phyloP scores from a whole-genome alignment of 1,284 basidiomycete genomes.

The Ustilago sp. region DNA sequence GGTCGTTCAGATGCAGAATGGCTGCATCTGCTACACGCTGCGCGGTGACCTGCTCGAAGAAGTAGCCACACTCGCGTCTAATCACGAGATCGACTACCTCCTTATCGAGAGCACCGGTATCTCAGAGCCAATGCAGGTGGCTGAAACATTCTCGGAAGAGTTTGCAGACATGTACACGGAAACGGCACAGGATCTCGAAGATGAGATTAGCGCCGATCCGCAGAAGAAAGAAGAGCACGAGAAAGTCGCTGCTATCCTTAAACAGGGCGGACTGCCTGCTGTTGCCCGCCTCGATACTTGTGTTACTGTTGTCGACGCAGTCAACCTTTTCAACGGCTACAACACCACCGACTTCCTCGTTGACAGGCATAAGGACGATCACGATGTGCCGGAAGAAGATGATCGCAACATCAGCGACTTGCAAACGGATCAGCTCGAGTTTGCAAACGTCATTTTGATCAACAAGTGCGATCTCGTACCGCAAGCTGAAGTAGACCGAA shows the following conservation, averaged over 20 bases:
- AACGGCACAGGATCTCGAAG: constrained; percentile 61
- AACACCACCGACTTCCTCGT: constrained; percentile 72
- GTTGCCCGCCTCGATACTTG: constrained; percentile 66
- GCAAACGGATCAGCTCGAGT: constrained; percentile 71
- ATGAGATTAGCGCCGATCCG: constrained; percentile 47
- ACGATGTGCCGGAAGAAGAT: constrained; percentile 69
- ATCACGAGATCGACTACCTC: constrained; percentile 70
- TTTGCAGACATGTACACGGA: constrained; percentile 67
- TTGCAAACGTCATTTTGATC: constrained; percentile 71
- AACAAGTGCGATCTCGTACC: constrained; percentile 71
- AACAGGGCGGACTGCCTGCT: constrained; percentile 70
- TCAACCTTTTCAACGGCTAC: constrained; percentile 71
- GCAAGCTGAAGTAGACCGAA: constrained; percentile 63
- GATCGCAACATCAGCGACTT: constrained; percentile 72
- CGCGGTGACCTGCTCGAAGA: constrained; percentile 73
- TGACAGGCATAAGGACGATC: constrained; percentile 66
- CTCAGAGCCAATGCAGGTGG: constrained; percentile 71
- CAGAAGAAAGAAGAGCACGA: constrained; percentile 57
- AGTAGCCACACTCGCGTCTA: constrained; percentile 70
- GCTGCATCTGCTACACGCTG: constrained; percentile 73
- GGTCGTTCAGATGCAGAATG: constrained; percentile 72
- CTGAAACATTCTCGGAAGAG: constrained; percentile 70
- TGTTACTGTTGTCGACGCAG: constrained; percentile 58
- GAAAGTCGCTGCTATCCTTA: constrained; percentile 70
- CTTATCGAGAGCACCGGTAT: constrained; percentile 72